Evolutionary conservation across 78 protist species (phyloP).

Genomic region (Dictyostelium citrinum): DNA sequence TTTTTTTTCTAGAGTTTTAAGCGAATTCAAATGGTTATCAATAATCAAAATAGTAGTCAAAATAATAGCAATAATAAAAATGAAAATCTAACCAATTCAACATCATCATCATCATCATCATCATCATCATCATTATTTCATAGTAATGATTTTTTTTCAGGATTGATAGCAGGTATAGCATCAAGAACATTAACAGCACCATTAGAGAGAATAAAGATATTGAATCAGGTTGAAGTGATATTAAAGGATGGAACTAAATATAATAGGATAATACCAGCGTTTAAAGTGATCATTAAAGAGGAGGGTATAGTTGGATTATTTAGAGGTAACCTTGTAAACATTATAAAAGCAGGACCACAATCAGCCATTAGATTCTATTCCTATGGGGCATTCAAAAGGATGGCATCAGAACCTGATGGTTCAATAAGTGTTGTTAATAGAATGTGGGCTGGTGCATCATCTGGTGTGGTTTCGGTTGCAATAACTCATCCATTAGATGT

Average conservation of each 20-base stretch:
- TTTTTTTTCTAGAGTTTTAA: not conserved
- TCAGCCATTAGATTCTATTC: constrained; percentile 59
- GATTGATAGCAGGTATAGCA: constrained; percentile 68
- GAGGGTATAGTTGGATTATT: constrained; percentile 51
- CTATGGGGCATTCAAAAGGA: constrained; percentile 33
- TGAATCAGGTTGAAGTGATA: constrained; percentile 37
- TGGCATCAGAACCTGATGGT: not conserved
- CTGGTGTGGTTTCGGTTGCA: constrained; percentile 57
- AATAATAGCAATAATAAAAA: not conserved
- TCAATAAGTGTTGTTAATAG: not conserved
- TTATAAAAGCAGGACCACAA: constrained; percentile 67
- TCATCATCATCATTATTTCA: not conserved
- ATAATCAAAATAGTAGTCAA: not conserved
- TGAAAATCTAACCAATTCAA: not conserved
- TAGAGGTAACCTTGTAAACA: constrained; percentile 40
- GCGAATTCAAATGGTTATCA: not conserved
- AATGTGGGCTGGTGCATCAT: constrained; percentile 73
- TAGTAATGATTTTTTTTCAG: constrained; percentile 14
- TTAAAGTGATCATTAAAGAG: constrained; percentile 22
- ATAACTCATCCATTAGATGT: constrained; percentile 54
- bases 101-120: not conserved
- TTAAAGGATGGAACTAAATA: constrained; percentile 25
- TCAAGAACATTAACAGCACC: constrained; percentile 82
- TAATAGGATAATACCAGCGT: constrained; percentile 7
- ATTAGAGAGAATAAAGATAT: constrained; percentile 48